Percentiles rank a stretch among this genome's conserved stretches.
These are phyloP conservation scores for Phytophthora fragariae DNA, from an alignment of 352 stramenopile genomes.

Conservation along the genomic window DNA sequence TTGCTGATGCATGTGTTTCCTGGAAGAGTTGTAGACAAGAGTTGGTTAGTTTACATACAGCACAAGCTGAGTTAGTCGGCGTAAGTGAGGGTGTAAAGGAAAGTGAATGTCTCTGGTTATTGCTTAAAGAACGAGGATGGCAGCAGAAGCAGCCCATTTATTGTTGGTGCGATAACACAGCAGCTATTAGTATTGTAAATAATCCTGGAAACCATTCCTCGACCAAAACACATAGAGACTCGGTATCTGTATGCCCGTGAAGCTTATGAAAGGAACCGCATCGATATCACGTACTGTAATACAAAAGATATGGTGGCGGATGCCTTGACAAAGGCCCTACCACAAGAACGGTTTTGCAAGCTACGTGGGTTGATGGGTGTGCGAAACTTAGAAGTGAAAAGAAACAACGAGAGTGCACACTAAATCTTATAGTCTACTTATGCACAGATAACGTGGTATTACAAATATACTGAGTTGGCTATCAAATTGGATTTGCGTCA, in stretches of 20 bases:
- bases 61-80: background rate
- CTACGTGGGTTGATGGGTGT: background rate
- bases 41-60: background rate
- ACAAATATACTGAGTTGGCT: no score
- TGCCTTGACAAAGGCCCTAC: background rate
- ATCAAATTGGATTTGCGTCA: no score
- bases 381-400: background rate
- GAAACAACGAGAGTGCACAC: no score
- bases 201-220: background rate
- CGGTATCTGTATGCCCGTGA: background rate
- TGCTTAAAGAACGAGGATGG: background rate
- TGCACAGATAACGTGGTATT: no score
- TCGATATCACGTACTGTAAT: background rate
- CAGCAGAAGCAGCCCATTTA: background rate
- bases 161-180: background rate
- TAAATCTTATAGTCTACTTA: no score
- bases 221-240: background rate
- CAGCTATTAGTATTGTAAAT: background rate
- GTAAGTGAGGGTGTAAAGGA: background rate
- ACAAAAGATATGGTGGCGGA: background rate
- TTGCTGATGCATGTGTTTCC: background rate
- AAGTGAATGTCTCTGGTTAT: background rate
- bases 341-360: background rate
- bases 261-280: background rate
- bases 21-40: background rate